Conservation (phyloP, 1,284 basidiomycete species). For the Pterulicium gracile region DNA sequence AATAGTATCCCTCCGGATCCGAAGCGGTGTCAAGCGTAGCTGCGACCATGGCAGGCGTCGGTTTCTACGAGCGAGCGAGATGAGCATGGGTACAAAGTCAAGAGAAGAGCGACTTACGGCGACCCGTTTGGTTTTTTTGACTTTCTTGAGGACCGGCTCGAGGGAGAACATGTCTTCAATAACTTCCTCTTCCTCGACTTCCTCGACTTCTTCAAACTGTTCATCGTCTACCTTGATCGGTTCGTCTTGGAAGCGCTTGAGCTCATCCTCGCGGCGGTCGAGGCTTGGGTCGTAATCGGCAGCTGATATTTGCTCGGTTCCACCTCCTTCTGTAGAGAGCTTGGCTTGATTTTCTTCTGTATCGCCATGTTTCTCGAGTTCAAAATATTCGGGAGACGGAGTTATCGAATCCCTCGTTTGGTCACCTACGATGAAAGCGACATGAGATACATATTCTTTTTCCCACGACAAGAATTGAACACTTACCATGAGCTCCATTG, state of each 20-base stretch:
- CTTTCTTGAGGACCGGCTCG: slow-evolving; percentile 39
- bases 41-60: slow-evolving; percentile 52
- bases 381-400: slow-evolving; percentile 36
- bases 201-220: slow-evolving; percentile 47
- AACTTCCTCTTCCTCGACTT: slow-evolving; percentile 59
- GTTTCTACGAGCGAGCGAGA: slow-evolving; percentile 28
- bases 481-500: slow-evolving; percentile 21
- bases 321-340: slow-evolving; percentile 33
- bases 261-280: slow-evolving; percentile 76
- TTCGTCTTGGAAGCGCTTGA: slow-evolving; percentile 46
- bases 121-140: slow-evolving; percentile 47
- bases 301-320: slow-evolving; percentile 67
- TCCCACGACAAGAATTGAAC: slow-evolving; percentile 7
- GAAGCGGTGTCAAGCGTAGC: slow-evolving; percentile 65
- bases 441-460: no score
- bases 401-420: slow-evolving; percentile 47
- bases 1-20: slow-evolving; percentile 94
- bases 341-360: slow-evolving; percentile 31
- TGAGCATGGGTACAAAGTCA: neutral
- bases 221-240: slow-evolving; percentile 35
- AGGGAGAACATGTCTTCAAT: slow-evolving; percentile 88
- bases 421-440: slow-evolving; percentile 22
- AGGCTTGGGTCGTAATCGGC: slow-evolving; percentile 89
- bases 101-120: slow-evolving; percentile 28
- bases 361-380: slow-evolving; percentile 49